Evolutionary conservation across 441 rosid species (phyloP).

Genomic region (Croton setiger): DNA sequence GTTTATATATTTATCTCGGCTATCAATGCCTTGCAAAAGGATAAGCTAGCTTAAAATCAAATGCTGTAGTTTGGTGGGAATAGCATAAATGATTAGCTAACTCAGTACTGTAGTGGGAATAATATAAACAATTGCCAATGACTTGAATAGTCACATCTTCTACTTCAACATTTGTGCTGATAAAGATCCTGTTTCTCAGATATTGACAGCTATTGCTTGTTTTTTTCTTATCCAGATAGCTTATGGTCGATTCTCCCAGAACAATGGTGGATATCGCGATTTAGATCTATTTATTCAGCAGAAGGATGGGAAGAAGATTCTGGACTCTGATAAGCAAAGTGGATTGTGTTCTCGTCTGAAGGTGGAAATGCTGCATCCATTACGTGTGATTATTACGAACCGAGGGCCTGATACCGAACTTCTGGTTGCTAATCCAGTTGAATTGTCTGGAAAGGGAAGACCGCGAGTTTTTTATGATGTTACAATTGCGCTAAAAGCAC

Average conservation of each 20-base stretch:
- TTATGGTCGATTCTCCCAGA: slow-evolving; percentile 67
- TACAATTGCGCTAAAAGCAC: slow-evolving; percentile 63
- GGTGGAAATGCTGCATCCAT: slow-evolving; percentile 82
- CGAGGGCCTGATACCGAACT: slow-evolving; percentile 85
- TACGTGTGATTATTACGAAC: slow-evolving; percentile 63
- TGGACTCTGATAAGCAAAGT: slow-evolving; percentile 61
- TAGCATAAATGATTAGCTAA: no score
- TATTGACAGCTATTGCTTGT: slow-evolving; percentile 8
- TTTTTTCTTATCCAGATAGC: slow-evolving; percentile 45
- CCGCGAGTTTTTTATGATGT: slow-evolving; percentile 83
- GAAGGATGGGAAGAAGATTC: slow-evolving; percentile 67
- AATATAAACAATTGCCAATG: neutral
- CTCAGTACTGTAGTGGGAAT: neutral
- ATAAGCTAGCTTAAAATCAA: no score
- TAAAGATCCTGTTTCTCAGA: neutral
- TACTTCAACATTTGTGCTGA: neutral
- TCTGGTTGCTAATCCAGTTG: slow-evolving; percentile 84
- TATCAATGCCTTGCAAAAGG: neutral
- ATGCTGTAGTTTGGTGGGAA: no score
- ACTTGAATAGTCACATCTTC: neutral
- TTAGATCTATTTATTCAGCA: slow-evolving; percentile 75
- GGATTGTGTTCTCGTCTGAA: slow-evolving; percentile 52
- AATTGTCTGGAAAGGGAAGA: slow-evolving; percentile 74
- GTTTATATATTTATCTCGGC: neutral
- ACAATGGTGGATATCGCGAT: slow-evolving; percentile 51